Conservation (phyloP, 164 flowering plant genomes). For the Amborella trichopoda region DNA sequence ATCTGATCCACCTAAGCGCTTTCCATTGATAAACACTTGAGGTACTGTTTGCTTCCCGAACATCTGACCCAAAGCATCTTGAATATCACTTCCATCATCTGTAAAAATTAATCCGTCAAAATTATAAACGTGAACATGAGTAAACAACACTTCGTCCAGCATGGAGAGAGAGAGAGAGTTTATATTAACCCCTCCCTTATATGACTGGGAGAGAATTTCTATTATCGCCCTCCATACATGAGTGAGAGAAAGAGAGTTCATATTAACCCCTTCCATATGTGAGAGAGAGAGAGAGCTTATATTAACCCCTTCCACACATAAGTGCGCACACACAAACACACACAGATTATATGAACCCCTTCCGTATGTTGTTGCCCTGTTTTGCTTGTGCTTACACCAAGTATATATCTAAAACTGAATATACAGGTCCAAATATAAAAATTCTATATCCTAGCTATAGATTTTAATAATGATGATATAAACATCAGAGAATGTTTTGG, state of each 20-base stretch:
- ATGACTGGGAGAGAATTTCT: neutral
- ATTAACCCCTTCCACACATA: too few species aligned
- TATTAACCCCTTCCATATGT: neutral
- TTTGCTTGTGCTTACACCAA: too few species aligned
- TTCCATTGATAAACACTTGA: constrained; percentile 80
- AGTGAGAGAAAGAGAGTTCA: neutral
- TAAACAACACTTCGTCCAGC: neutral
- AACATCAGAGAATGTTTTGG: too few species aligned
- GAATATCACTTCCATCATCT: constrained; percentile 76
- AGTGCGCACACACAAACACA: too few species aligned
- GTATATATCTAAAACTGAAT: too few species aligned
- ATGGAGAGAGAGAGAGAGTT: neutral
- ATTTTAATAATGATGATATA: too few species aligned
- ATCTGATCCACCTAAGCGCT: constrained; percentile 94
- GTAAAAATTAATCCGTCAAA: constrained; percentile 2
- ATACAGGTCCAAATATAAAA: too few species aligned
- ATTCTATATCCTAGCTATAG: too few species aligned
- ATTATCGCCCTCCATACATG: neutral
- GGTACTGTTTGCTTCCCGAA: constrained; percentile 92
- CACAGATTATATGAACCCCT: too few species aligned
- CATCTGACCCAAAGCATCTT: constrained; percentile 49
- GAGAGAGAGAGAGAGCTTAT: neutral
- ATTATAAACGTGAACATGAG: neutral
- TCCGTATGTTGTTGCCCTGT: too few species aligned
- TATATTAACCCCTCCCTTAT: too few species aligned